phyloP scores from a whole-genome alignment of 495 filamentous ascomycete species.

The Aspergillus campestris region DNA sequence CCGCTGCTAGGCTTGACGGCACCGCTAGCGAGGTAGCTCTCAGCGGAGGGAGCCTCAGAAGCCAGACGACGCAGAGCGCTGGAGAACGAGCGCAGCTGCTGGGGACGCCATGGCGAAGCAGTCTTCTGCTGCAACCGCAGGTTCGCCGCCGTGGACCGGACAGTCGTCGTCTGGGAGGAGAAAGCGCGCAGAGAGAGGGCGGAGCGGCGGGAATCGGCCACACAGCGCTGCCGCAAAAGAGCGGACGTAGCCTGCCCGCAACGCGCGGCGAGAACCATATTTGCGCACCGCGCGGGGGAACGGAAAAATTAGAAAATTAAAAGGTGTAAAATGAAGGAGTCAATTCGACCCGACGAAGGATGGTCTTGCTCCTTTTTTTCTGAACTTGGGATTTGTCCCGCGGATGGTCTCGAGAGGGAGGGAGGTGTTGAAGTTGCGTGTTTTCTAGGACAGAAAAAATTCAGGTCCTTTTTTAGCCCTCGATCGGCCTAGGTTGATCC shows the following conservation, averaged over 20 bases:
- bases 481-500: conserved; percentile 3
- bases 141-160: conserved; percentile 26
- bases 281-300: conserved; percentile 26
- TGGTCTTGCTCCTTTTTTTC: conserved; percentile 8
- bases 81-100: conserved; percentile 41
- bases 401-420: too few species aligned
- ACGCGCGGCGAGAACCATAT: conserved; percentile 45
- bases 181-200: conserved; percentile 35
- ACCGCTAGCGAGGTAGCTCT: conserved; percentile 82
- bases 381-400: neutral
- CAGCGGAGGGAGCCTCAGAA: conserved; percentile 56
- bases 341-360: conserved; percentile 6
- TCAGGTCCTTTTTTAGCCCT: neutral
- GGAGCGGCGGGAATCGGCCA: conserved; percentile 32
- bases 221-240: conserved; percentile 39
- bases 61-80: conserved; percentile 31
- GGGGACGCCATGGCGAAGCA: conserved; percentile 28
- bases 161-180: conserved; percentile 27
- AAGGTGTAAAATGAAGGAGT: conserved; percentile 5
- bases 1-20: conserved; percentile 63
- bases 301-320: conserved; percentile 3
- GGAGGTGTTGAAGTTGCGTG: too few species aligned
- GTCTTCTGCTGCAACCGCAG: conserved; percentile 35
- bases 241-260: conserved; percentile 39
- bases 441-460: too few species aligned